Conservation (phyloP, 164 flowering plant genomes). For the Chimonanthus salicifolius region DNA sequence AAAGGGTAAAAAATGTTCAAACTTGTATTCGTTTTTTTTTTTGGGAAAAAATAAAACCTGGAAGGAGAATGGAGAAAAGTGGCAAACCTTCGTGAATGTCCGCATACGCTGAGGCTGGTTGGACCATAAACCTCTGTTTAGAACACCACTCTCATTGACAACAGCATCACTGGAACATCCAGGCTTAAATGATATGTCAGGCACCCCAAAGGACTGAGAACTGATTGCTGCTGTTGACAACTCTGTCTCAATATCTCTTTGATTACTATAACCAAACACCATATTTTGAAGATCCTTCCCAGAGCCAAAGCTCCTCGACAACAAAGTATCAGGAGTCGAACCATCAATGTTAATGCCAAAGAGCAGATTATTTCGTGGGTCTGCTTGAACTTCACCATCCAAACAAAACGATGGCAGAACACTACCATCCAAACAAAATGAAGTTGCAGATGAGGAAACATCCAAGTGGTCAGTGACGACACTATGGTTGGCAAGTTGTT, state of each 20-base stretch:
- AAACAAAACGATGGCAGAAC: slow-evolving; percentile 50
- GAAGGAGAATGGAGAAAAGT: background rate
- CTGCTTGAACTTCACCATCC: slow-evolving; percentile 52
- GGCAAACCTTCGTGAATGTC: slow-evolving; percentile 78
- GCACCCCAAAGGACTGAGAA: slow-evolving; percentile 85
- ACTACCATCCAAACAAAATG: slow-evolving; percentile 63
- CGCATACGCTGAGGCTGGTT: slow-evolving; percentile 66
- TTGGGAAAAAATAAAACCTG: no score
- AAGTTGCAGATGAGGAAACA: slow-evolving; percentile 82
- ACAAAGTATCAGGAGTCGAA: slow-evolving; percentile 45
- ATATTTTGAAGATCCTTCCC: slow-evolving; percentile 55
- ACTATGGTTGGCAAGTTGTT: slow-evolving; percentile 36
- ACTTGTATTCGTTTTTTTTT: no score
- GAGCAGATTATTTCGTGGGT: slow-evolving; percentile 46
- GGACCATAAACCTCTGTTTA: slow-evolving; percentile 57
- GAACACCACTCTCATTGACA: slow-evolving; percentile 54
- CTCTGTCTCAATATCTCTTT: slow-evolving; percentile 71
- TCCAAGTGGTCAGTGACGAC: slow-evolving; percentile 64
- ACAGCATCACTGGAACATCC: slow-evolving; percentile 58
- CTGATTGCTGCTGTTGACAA: slow-evolving; percentile 78
- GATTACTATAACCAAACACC: slow-evolving; percentile 46
- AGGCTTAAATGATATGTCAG: slow-evolving; percentile 63
- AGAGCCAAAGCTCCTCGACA: slow-evolving; percentile 40
- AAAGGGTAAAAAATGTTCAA: no score
- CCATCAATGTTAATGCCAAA: slow-evolving; percentile 54